phyloP scores from a whole-genome alignment of 2,329 filamentous ascomycete species.

The Cryphonectria japonica region DNA sequence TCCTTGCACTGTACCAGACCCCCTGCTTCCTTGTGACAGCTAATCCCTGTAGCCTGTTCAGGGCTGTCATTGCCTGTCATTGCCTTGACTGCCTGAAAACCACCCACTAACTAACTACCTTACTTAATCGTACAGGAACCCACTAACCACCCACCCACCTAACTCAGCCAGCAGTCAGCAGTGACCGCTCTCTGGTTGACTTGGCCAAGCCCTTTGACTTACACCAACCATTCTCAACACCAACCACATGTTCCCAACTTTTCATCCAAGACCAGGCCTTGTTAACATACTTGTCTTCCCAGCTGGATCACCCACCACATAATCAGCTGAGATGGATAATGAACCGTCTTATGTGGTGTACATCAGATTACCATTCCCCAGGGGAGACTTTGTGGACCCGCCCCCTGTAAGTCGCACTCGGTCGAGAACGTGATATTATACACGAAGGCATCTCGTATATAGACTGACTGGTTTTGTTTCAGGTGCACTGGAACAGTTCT shows the following conservation, averaged over 20 bases:
- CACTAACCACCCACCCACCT: not conserved
- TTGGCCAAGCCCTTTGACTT: constrained; percentile 14
- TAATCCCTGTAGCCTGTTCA: constrained; percentile 12
- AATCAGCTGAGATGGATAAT: constrained; percentile 37
- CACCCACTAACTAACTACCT: not conserved
- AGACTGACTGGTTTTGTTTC: constrained; percentile 14
- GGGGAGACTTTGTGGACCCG: constrained; percentile 88
- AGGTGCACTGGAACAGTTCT: constrained; percentile 85
- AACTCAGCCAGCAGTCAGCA: not conserved
- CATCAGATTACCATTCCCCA: constrained; percentile 84
- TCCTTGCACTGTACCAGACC: not conserved
- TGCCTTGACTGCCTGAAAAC: not conserved
- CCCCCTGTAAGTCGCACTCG: constrained; percentile 65
- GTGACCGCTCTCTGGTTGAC: constrained; percentile 4
- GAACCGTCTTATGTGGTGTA: constrained; percentile 74
- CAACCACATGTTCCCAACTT: constrained; percentile 1
- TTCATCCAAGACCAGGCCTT: not conserved
- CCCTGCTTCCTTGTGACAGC: constrained; percentile 9
- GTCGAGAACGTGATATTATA: not conserved
- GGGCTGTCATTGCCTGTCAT: not conserved
- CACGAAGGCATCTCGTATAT: not conserved
- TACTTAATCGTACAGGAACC: not conserved
- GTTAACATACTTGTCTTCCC: not conserved
- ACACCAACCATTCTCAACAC: constrained; percentile 10
- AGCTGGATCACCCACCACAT: not conserved